Evolutionary conservation across 495 filamentous ascomycete genomes (phyloP).

Genomic region (Xeromyces bisporus): DNA sequence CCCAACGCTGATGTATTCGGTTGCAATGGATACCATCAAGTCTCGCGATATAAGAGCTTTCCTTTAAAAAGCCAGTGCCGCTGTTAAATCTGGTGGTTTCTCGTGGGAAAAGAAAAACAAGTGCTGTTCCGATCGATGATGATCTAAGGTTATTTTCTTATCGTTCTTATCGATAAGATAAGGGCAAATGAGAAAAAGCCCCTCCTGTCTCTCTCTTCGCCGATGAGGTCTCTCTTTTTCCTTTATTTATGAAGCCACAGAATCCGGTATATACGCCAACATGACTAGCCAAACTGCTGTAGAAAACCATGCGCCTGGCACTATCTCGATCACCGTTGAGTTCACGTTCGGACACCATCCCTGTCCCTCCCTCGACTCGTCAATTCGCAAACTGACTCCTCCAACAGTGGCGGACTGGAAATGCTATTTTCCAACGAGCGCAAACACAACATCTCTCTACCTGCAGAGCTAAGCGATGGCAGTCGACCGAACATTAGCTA

Average conservation of each 20-base stretch:
- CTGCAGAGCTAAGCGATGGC: conserved; percentile 40
- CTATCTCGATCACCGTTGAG: conserved; percentile 46
- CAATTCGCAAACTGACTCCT: conserved; percentile 6
- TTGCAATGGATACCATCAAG: conserved; percentile 28
- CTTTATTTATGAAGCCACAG: no score
- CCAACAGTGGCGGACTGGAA: conserved; percentile 73
- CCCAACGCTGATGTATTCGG: conserved; percentile 63
- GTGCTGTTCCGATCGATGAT: no score
- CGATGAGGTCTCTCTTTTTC: no score
- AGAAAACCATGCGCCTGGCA: conserved; percentile 2
- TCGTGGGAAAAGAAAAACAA: no score
- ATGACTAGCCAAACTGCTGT: no score
- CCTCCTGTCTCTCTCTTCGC: no score
- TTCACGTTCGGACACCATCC: conserved; percentile 43
- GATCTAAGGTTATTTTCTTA: no score
- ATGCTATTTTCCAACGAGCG: conserved; percentile 75
- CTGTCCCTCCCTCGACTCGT: conserved; percentile 1
- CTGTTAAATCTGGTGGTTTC: no score
- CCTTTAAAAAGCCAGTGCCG: no score
- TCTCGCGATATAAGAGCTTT: neutral
- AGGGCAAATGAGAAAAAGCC: no score
- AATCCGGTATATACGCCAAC: no score
- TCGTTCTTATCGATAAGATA: no score
- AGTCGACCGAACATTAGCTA: conserved; percentile 51
- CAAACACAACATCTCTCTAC: conserved; percentile 51